Evolutionary conservation across 371 early-diverging fungal genomes (phyloP).

Genomic region (Capillidium heterosporum): DNA sequence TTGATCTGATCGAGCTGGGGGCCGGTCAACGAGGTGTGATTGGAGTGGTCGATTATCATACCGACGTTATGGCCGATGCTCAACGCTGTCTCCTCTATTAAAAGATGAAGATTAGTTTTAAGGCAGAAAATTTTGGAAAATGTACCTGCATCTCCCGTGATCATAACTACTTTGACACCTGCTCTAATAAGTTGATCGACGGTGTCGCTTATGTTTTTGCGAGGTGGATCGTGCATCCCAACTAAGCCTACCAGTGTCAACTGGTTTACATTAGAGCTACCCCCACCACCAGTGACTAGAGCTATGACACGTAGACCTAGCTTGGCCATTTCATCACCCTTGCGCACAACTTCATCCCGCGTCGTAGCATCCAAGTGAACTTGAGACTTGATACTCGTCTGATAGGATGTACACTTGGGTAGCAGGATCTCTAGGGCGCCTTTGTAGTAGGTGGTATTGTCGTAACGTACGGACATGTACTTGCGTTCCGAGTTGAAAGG

Average conservation of each 20-base stretch:
- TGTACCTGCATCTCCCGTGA: slow-evolving; percentile 73
- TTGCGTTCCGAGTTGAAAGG: slow-evolving; percentile 88
- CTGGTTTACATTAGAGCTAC: slow-evolving; percentile 25
- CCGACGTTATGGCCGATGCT: slow-evolving; percentile 62
- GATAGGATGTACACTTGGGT: too few relatives aligned
- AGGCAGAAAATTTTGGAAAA: background rate
- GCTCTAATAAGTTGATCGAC: slow-evolving; percentile 38
- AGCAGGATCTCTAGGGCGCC: background rate
- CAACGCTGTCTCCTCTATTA: slow-evolving; percentile 45
- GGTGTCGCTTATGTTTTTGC: slow-evolving; percentile 46
- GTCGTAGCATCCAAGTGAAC: slow-evolving; percentile 24
- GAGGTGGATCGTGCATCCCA: slow-evolving; percentile 73
- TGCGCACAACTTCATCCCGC: slow-evolving; percentile 24
- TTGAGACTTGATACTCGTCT: slow-evolving; percentile 26
- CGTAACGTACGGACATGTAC: slow-evolving; percentile 59
- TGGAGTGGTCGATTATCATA: slow-evolving; percentile 34
- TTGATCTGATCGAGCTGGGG: slow-evolving; percentile 45
- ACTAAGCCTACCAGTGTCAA: slow-evolving; percentile 63
- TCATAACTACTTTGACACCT: slow-evolving; percentile 72
- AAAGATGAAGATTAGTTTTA: background rate
- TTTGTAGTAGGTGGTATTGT: slow-evolving; percentile 4
- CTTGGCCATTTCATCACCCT: slow-evolving; percentile 47
- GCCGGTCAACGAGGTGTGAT: slow-evolving; percentile 41
- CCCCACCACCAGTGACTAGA: slow-evolving; percentile 62
- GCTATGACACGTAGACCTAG: slow-evolving; percentile 79